Percentiles rank a stretch among this genome's conserved stretches.
Evolutionary conservation across 306 rosid species (phyloP).

Genomic region (Geum urbanum): DNA sequence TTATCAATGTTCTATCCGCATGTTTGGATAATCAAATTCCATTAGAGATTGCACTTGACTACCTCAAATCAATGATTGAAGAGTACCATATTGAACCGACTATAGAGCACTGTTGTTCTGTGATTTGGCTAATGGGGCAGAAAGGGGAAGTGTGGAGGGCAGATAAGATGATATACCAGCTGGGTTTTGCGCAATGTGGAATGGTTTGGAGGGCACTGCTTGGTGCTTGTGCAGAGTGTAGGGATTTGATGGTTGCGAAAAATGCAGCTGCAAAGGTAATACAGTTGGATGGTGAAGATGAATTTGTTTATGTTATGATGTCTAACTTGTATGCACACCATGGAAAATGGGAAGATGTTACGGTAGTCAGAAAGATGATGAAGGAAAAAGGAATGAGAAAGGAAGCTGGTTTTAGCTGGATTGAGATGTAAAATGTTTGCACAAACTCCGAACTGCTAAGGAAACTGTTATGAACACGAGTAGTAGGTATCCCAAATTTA

Average conservation of each 20-base stretch:
- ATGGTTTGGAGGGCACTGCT: constrained; percentile 66
- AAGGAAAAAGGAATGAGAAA: constrained; percentile 45
- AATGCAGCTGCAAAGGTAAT: constrained; percentile 58
- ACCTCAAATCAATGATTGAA: constrained; percentile 43
- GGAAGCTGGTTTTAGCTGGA: constrained; percentile 60
- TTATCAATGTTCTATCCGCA: constrained; percentile 52
- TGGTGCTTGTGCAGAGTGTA: constrained; percentile 47
- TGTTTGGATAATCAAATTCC: constrained; percentile 49
- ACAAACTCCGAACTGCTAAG: not conserved
- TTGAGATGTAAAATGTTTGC: constrained; percentile 30
- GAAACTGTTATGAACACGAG: not conserved
- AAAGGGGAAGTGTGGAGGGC: constrained; percentile 55
- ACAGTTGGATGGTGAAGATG: constrained; percentile 47
- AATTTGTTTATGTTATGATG: constrained; percentile 50
- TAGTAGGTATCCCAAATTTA: not conserved
- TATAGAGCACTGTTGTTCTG: constrained; percentile 61
- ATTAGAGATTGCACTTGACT: constrained; percentile 33
- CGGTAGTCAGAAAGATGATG: constrained; percentile 49
- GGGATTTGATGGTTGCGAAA: constrained; percentile 44
- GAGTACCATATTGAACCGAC: constrained; percentile 51
- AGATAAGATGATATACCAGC: constrained; percentile 41
- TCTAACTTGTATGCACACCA: constrained; percentile 55
- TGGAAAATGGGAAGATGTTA: constrained; percentile 64
- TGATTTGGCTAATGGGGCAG: constrained; percentile 65
- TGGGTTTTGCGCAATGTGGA: constrained; percentile 49